Evolutionary conservation across 306 rosid species (phyloP), one percentile per base, ranked within the genome.

Genomic region (Mimosa pudica): DNA sequence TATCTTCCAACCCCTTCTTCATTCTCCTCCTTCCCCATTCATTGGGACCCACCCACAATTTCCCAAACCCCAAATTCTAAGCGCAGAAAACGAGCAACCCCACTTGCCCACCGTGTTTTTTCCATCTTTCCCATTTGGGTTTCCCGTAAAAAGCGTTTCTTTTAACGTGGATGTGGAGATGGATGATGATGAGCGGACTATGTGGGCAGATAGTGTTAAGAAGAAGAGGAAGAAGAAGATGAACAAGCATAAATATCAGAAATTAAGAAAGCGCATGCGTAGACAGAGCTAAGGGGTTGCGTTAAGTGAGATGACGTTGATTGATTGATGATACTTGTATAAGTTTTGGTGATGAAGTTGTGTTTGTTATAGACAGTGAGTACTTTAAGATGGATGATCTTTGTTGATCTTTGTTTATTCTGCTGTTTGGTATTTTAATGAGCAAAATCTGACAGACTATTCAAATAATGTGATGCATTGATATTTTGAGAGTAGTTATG

Each of bases 121-220:
- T 71, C 96, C 97, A 3, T 84, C 82, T 63, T 85, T 89, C 36
- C 88, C 92, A 9, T 84, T 88, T 78, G 93, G 93, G 68, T 84
- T 88, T 58, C 81, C 71, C 67, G 71, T 87, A 44, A 84, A 77
- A 9, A 91, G 83, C n/a, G 24, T 84, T 68, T 65, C 75, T 16
- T 71, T 80, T 47, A 72, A 33, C 0, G 89, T 77, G 77, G 84
- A 68, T 33, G 71, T 24, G n/a, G 81, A 36, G 61, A 55, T n/a
- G 68, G 88, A 88, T 74, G 89, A 84, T 78, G 82, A 86, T 78
- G 82, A 87, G 17, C 54, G 83, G 68, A 86, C 73, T 44, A 42
- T 90, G 18, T 90, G 97, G 97, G 93, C 97, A 2, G 96, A 90
- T 69, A 92, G 97, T 77, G 90, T 86, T 81, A 92, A 92, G 91